Conservation (phyloP, 2,329 filamentous ascomycete genomes). For the Herpotrichia juniperi region DNA sequence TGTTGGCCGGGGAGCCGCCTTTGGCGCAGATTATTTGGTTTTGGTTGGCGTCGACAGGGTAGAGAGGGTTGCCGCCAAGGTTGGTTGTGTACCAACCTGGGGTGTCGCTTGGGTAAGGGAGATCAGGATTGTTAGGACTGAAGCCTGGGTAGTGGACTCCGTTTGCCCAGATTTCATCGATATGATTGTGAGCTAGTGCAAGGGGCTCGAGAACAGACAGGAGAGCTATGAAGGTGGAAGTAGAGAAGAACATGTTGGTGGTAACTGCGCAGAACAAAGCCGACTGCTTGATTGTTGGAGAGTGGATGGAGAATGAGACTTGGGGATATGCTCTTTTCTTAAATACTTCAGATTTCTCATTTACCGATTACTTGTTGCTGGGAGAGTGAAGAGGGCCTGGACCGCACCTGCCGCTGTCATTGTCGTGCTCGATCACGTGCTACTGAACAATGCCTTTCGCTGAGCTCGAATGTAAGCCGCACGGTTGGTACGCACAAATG, state of each 20-base stretch:
- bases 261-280: no score
- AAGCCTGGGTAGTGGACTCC: conserved; percentile 21
- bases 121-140: conserved; percentile 19
- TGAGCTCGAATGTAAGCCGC: background rate
- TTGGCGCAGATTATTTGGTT: conserved; percentile 37
- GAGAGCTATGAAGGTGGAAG: background rate
- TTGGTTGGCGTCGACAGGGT: conserved; percentile 21
- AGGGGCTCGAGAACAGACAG: background rate
- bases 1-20: conserved; percentile 22
- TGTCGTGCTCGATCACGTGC: background rate
- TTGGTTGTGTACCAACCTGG: conserved; percentile 29
- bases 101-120: conserved; percentile 16
- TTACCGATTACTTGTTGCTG: no score
- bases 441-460: background rate
- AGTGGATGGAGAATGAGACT: no score
- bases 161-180: conserved; percentile 21
- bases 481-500: background rate
- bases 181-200: conserved; percentile 18
- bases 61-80: conserved; percentile 30
- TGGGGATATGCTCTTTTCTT: no score
- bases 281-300: no score
- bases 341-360: no score
- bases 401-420: background rate
- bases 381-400: background rate
- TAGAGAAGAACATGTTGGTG: background rate